phyloP scores from a whole-genome alignment of 2,329 filamentous ascomycete species.

The Chrysosphaeria jannelii region DNA sequence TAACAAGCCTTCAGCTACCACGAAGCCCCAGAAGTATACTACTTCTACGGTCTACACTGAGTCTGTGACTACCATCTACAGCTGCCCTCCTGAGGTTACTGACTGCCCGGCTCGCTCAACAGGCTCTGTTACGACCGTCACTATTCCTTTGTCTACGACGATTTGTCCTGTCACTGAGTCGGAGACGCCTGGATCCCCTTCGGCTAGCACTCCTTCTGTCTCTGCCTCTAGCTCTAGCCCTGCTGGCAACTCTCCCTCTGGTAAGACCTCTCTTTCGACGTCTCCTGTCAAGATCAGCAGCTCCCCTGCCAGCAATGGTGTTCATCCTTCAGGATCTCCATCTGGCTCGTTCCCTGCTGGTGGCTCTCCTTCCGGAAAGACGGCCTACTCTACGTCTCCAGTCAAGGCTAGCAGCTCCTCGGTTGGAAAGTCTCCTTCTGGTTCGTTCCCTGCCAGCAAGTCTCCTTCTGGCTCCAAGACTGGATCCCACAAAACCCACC shows the following conservation, averaged over 20 bases:
- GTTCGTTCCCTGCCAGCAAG: background rate
- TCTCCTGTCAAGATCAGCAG: background rate
- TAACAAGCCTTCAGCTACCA: background rate
- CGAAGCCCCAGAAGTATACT: conserved; percentile 2
- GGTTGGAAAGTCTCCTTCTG: background rate
- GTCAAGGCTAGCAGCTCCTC: background rate
- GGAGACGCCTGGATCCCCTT: conserved; percentile 8
- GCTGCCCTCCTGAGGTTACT: conserved; percentile 14
- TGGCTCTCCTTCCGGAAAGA: background rate
- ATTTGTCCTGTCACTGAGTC: conserved; percentile 30
- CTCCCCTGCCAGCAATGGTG: background rate
- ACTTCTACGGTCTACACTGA: conserved; percentile 16
- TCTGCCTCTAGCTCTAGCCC: conserved; percentile 1
- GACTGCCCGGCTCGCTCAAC: conserved; percentile 19
- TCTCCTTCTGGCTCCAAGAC: background rate
- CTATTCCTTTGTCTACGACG: conserved; percentile 25
- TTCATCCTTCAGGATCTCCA: conserved; percentile 4
- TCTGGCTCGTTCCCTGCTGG: conserved; percentile 2
- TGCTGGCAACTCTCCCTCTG: background rate
- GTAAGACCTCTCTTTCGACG: background rate
- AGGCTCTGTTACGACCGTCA: conserved; percentile 17
- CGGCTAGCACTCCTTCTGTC: conserved; percentile 6
- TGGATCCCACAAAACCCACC: background rate
- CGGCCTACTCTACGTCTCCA: too few relatives aligned
- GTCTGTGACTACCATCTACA: conserved; percentile 17